Evolutionary conservation across 2,329 filamentous ascomycete species (phyloP), one percentile per base, ranked within the genome.

Genomic region (Ophiostoma australiae): DNA sequence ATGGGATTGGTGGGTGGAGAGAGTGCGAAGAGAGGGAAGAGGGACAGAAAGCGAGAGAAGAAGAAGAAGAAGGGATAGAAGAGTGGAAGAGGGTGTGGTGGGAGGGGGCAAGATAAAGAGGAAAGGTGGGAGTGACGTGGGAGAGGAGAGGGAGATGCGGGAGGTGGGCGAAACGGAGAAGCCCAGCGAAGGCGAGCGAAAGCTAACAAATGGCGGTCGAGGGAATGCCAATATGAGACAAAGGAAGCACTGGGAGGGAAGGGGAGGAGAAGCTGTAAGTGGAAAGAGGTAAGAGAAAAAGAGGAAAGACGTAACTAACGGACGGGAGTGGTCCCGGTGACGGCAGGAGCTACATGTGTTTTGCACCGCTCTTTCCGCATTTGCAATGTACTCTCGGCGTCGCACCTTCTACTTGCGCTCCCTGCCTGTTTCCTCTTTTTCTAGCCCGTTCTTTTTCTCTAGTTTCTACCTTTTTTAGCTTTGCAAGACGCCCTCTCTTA

Each of bases 291-390:
- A n/a, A 39, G 11, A 13, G 10, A 39, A 15, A 10, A 67, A 33
- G 67, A 70, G 69, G 27, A 65, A 52, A 33, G 69, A 31, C n/a
- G n/a, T n/a, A n/a, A n/a, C n/a, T 33, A 20, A 37, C 33, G 58
- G 61, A 65, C 69, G 52, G 35, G 23, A 61, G 58, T 61, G 58
- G 58, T 61, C 58, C 58, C 67, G 67, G 48, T 52, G 41, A 35
- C 67, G 52, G 67, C 67, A 52, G 67, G 67, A 48, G 44, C 27
- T 63, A 63, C 37, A 20, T 69, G 68, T 65, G 68, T n/a, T 61
- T 61, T 33, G 58, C 58, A 61, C 58, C 41, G 68, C 39, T 69
- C 52, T 61, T 61, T 58, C 52, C 68, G 41, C 35, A 44, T 65
- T 27, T 31, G 27, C 68, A 5, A 37, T 33, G 11, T 63, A 58